These are phyloP conservation scores for Croton laevigatus DNA, from an alignment of 441 rosid genomes.

Conservation along the genomic window DNA sequence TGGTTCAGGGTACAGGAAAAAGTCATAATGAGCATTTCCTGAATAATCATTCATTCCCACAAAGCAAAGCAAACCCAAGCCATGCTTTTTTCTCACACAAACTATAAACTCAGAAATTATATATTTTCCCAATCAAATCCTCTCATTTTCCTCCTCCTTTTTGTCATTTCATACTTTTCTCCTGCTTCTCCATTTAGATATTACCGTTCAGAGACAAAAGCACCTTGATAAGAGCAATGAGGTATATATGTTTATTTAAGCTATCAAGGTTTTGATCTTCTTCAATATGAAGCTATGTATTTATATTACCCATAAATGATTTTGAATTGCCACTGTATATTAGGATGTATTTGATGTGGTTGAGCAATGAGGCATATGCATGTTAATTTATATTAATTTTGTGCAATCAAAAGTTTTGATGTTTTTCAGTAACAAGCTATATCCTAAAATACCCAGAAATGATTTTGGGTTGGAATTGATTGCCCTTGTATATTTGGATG, in stretches of 20 bases:
- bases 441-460: too few species aligned
- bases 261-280: not conserved
- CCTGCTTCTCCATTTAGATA: not conserved
- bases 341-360: not conserved
- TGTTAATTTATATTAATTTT: not conserved
- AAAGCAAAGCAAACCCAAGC: constrained; percentile 15
- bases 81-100: constrained; percentile 14
- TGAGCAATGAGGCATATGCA: not conserved
- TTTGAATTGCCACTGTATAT: not conserved
- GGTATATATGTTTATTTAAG: not conserved
- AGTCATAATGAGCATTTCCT: not conserved
- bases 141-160: not conserved
- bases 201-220: not conserved
- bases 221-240: not conserved
- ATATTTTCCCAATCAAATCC: not conserved
- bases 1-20: not conserved
- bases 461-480: too few species aligned
- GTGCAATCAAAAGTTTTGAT: too few species aligned
- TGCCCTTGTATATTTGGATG: too few species aligned
- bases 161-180: not conserved
- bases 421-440: too few species aligned
- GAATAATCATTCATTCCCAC: constrained; percentile 9
- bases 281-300: not conserved
- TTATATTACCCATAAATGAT: not conserved
- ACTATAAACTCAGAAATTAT: not conserved